A percentile compares a stretch with the other conserved stretches of the same genome.
Evolutionary conservation across 2,329 filamentous ascomycete genomes (phyloP).

Genomic region (Botrytis squamosa): DNA sequence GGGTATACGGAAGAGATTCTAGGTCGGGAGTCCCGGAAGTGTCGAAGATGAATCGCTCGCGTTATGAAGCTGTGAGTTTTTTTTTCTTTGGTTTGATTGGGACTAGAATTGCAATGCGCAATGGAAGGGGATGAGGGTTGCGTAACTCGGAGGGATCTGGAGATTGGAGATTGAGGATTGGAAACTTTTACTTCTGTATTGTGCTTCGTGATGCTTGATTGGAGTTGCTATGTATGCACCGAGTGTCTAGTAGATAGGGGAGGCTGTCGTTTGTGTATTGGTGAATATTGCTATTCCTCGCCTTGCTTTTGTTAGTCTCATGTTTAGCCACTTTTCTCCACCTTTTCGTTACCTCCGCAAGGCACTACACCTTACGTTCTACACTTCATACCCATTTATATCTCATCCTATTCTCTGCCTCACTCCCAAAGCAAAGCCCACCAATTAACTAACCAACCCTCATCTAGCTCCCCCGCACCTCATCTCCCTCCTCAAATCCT

Average conservation of each 20-base stretch:
- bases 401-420: background rate
- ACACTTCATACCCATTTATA: background rate
- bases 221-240: background rate
- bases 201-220: background rate
- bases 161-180: background rate
- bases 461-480: constrained; percentile 30
- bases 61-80: constrained; percentile 33
- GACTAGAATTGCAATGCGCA: background rate
- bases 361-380: too few relatives aligned
- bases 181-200: background rate
- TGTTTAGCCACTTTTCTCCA: background rate
- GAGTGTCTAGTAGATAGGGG: background rate
- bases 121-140: too few relatives aligned
- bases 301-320: background rate
- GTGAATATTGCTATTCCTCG: background rate
- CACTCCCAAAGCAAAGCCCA: background rate
- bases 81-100: background rate
- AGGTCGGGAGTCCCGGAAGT: background rate
- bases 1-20: background rate
- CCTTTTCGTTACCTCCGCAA: background rate
- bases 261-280: background rate
- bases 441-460: background rate
- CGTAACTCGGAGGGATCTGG: background rate
- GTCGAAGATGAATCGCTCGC: constrained; percentile 30
- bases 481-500: constrained; percentile 27